Conservation (phyloP, 306 rosid species). For the Cercis canadensis region DNA sequence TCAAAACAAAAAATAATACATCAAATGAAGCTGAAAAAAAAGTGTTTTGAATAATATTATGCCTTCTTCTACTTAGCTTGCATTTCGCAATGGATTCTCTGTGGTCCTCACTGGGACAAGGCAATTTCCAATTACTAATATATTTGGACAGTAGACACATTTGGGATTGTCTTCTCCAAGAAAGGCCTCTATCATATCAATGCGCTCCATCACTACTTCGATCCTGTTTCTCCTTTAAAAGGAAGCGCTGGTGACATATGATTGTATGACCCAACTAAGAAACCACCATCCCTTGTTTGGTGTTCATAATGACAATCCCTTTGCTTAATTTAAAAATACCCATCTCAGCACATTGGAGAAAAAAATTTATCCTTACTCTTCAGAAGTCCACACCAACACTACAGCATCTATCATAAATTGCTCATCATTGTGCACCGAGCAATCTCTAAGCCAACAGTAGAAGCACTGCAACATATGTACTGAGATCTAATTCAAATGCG, state of each 20-base stretch:
- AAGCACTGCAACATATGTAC: background rate
- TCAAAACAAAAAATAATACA: conserved; percentile 1
- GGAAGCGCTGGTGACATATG: background rate
- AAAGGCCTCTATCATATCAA: background rate
- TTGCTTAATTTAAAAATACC: background rate
- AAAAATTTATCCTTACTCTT: background rate
- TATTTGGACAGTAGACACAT: background rate
- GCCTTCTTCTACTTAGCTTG: conserved; percentile 14
- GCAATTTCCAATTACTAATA: background rate
- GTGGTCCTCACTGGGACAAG: background rate
- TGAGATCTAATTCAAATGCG: background rate
- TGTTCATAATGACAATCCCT: background rate
- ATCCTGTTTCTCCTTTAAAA: background rate
- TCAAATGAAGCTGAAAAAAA: background rate
- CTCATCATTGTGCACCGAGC: background rate
- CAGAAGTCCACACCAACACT: background rate
- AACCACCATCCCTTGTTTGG: background rate
- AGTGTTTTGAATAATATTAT: background rate
- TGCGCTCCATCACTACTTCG: background rate
- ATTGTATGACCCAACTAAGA: background rate
- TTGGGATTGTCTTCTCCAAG: background rate
- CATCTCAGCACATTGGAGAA: background rate
- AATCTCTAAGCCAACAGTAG: background rate
- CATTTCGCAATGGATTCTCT: conserved; percentile 2
- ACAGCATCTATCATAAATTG: background rate